Conservation (phyloP, 768 basidiomycete genomes). For the Candolleomyces aberdarensis region DNA sequence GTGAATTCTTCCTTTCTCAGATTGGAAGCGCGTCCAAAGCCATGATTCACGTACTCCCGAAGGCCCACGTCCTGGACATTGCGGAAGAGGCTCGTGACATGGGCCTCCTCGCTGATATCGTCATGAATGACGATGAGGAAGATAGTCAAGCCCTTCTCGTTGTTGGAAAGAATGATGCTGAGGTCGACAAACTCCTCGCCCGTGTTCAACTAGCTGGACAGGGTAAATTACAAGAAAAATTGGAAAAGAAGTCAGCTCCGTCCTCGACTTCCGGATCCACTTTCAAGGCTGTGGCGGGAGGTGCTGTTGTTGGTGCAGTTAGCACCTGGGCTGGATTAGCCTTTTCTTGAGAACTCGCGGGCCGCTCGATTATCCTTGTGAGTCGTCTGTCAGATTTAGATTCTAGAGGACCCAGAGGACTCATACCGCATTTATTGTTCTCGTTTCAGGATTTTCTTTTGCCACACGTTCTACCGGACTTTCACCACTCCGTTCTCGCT, state of each 20-base stretch:
- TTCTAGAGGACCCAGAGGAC: background rate
- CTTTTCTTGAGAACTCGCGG: slow-evolving; percentile 25
- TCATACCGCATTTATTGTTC: background rate
- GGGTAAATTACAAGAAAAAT: slow-evolving; percentile 2
- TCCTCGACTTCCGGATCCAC: slow-evolving; percentile 11
- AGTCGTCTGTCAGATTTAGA: background rate
- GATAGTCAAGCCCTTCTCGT: slow-evolving; percentile 46
- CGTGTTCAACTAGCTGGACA: slow-evolving; percentile 24
- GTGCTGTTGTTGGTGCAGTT: slow-evolving; percentile 59
- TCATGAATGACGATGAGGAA: slow-evolving; percentile 32
- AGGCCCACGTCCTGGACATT: slow-evolving; percentile 40
- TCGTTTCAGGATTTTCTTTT: background rate
- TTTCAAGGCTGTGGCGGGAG: slow-evolving; percentile 48
- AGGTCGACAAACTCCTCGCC: slow-evolving; percentile 38
- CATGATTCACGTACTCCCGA: slow-evolving; percentile 46
- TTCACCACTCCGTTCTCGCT: background rate
- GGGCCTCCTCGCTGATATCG: slow-evolving; percentile 41
- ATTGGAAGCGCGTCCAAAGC: slow-evolving; percentile 43
- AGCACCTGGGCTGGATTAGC: slow-evolving; percentile 60
- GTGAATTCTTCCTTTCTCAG: slow-evolving; percentile 45
- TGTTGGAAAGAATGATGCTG: slow-evolving; percentile 48
- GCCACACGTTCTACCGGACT: background rate
- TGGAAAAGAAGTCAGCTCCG: slow-evolving; percentile 21
- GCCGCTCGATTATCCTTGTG: background rate
- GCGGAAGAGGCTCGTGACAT: slow-evolving; percentile 37